Percentiles rank a stretch among this genome's conserved stretches.
Conservation (phyloP, 2,329 filamentous ascomycete genomes). For the Colletotrichum sp. region DNA sequence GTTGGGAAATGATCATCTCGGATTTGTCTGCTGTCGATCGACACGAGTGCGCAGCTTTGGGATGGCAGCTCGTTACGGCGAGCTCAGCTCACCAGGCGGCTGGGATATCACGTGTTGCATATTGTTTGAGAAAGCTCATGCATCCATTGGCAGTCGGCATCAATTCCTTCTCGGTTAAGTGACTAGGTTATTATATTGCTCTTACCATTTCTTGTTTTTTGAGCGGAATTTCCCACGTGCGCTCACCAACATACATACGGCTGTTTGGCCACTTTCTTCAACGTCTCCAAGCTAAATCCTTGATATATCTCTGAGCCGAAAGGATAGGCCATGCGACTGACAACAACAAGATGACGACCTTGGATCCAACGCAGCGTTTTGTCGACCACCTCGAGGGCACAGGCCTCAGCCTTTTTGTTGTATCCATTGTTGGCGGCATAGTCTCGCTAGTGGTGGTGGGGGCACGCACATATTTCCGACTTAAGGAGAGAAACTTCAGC, state of each 20-base stretch:
- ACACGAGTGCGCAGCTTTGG: not conserved
- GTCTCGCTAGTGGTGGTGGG: constrained; percentile 22
- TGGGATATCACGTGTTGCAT: not conserved
- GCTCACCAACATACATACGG: not conserved
- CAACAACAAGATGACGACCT: constrained; percentile 10
- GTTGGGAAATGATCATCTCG: not conserved
- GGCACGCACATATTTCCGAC: constrained; percentile 19
- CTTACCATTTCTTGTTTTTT: not conserved
- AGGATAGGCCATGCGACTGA: not conserved
- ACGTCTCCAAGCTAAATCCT: not conserved
- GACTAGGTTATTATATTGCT: not conserved
- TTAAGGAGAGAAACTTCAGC: constrained; percentile 1
- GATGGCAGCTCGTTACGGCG: not conserved
- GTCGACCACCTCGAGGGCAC: constrained; percentile 13
- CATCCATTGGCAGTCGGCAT: not conserved
- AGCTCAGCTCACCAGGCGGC: not conserved
- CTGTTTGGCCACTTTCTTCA: not conserved
- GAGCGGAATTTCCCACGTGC: not conserved
- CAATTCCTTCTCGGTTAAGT: not conserved
- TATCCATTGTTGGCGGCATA: constrained; percentile 22
- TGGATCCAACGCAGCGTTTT: constrained; percentile 10
- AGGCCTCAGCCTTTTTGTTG: constrained; percentile 21
- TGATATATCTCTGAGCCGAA: not conserved
- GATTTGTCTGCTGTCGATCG: not conserved
- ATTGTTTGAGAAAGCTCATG: not conserved